Conservation (phyloP, 306 rosid species). For the Cucurbita moschata region DNA sequence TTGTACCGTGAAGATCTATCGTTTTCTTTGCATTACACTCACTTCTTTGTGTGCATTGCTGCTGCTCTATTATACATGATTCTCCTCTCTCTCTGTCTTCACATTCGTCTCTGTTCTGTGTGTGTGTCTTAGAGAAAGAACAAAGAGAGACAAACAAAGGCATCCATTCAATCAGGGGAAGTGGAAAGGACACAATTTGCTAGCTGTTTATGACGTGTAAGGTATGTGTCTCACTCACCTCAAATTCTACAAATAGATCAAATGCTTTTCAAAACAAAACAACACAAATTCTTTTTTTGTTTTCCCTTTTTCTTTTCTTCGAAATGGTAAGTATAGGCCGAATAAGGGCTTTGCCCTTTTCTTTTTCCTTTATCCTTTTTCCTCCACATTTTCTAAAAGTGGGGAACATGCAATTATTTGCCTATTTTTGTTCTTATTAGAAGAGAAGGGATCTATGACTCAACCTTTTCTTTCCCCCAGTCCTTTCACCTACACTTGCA, state of each 20-base stretch:
- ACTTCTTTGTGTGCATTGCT: not conserved
- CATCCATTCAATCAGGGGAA: not conserved
- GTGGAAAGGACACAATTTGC: conserved; percentile 16
- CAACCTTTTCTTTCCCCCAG: not conserved
- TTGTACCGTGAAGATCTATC: conserved; percentile 1
- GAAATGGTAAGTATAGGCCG: not conserved
- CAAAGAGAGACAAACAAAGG: conserved; percentile 1
- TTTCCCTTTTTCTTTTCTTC: not conserved
- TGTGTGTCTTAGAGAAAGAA: not conserved
- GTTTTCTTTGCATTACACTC: conserved; percentile 17
- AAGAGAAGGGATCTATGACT: conserved; percentile 3
- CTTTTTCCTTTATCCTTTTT: not conserved
- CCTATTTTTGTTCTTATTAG: conserved; percentile 9
- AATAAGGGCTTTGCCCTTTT: not conserved
- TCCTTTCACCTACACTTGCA: not conserved
- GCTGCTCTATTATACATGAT: conserved; percentile 14
- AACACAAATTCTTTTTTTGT: not conserved
- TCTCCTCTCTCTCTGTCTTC: not conserved
- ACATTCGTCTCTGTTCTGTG: not conserved
- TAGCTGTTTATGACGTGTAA: conserved; percentile 36
- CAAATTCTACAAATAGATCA: not conserved
- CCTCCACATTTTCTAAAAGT: not conserved
- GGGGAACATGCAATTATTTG: conserved; percentile 5
- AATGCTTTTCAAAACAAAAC: not conserved
- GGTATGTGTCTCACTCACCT: not conserved